These are phyloP conservation scores for Trametes coccinea DNA, from an alignment of 768 basidiomycete species.

Conservation along the genomic window DNA sequence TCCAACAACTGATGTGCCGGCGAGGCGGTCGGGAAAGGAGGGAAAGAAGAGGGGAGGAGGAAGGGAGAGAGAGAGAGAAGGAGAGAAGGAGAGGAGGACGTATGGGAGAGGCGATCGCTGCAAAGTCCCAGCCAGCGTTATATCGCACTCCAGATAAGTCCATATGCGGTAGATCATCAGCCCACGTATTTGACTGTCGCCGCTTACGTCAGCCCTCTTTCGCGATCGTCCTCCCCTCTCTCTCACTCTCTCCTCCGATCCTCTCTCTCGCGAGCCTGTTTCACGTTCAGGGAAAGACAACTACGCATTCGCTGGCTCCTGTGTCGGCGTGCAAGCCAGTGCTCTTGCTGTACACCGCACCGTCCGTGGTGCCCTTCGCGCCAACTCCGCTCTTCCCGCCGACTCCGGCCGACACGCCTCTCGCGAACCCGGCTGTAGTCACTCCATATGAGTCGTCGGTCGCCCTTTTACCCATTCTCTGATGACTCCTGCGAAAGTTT, in stretches of 20 bases:
- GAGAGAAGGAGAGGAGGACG: neutral
- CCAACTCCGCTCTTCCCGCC: neutral
- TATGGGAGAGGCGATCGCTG: no score
- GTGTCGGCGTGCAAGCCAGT: neutral
- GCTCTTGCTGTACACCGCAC: neutral
- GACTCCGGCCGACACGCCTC: neutral
- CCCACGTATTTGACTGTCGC: neutral
- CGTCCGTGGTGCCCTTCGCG: neutral
- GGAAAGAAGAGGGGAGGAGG: slow-evolving; percentile 11
- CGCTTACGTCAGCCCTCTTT: slow-evolving; percentile 11
- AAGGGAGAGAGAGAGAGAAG: slow-evolving; percentile 8
- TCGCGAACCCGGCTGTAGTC: slow-evolving; percentile 1
- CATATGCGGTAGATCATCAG: slow-evolving; percentile 13
- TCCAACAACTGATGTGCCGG: slow-evolving; percentile 20
- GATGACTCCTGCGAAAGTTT: neutral
- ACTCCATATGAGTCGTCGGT: slow-evolving; percentile 2
- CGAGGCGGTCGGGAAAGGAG: slow-evolving; percentile 4
- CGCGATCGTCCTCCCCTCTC: neutral
- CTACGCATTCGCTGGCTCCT: neutral
- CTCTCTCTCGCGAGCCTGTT: neutral
- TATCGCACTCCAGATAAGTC: slow-evolving; percentile 9
- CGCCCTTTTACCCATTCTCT: neutral
- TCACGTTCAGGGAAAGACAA: neutral
- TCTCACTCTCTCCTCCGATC: neutral
- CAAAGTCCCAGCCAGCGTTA: neutral